Evolutionary conservation across 1,284 basidiomycete genomes (phyloP).

Genomic region (Cryptococcus depauperatus): DNA sequence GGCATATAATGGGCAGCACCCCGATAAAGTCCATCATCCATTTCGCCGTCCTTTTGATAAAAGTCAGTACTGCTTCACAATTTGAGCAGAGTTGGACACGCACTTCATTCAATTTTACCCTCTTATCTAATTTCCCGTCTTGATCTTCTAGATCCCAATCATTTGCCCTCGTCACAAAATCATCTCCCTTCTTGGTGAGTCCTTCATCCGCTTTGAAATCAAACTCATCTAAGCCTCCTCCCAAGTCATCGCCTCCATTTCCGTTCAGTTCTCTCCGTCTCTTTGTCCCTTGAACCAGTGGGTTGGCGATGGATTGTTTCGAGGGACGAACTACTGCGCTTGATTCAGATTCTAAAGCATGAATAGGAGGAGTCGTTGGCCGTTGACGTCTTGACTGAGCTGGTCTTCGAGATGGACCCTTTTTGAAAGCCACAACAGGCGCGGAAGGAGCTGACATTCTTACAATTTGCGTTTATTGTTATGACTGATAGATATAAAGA

Average conservation of each 20-base stretch:
- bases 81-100: not conserved
- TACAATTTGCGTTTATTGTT: too few relatives aligned
- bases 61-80: conserved; percentile 9
- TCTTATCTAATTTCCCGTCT: conserved; percentile 22
- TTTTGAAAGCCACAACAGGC: conserved; percentile 74
- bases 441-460: conserved; percentile 23
- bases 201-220: conserved; percentile 47
- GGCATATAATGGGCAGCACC: conserved; percentile 74
- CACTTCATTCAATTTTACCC: conserved; percentile 40
- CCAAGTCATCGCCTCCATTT: conserved; percentile 47
- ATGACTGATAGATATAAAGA: too few relatives aligned
- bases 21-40: conserved; percentile 79
- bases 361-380: conserved; percentile 42
- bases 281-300: conserved; percentile 77
- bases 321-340: conserved; percentile 60
- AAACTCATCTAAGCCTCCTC: conserved; percentile 54
- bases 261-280: conserved; percentile 60
- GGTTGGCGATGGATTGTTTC: conserved; percentile 57
- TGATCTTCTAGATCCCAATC: conserved; percentile 47
- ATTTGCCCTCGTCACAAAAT: conserved; percentile 42
- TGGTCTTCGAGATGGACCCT: conserved; percentile 38
- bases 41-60: conserved; percentile 38
- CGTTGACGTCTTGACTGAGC: conserved; percentile 13
- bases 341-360: conserved; percentile 9
- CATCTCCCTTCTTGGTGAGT: conserved; percentile 26